Base-by-base conservation (phyloP, 768 basidiomycete species). In the Termitomyces sp. region DNA sequence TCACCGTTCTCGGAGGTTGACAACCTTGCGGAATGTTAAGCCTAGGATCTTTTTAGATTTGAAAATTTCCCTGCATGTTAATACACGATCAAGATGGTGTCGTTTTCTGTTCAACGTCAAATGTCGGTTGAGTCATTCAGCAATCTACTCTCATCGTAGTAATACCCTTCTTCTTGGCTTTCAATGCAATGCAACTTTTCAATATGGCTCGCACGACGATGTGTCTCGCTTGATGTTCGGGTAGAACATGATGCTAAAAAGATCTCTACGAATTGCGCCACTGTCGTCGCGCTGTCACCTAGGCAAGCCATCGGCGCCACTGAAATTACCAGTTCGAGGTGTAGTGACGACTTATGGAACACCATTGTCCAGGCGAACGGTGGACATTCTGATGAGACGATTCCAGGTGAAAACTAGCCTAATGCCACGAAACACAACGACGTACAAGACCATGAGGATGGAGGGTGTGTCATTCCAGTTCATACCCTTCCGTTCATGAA, bases 11-110 rank as follows among this genome's bases (percentile, higher is more conserved):
- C 57, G 10, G 59, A 60, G 41, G 48, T 55, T 32, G 72, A 71
- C 23, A 83, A 86, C 60, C 84, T 80, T 61, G 83, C 80, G 4
- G 79, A 85, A 72, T 79, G 85, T n/a, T 66, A 7, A 52, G 23
- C 42, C n/a, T 27, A 40, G 27, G 25, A 27, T 10, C 3, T 16
- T 25, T 30, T 23, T 16, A 40, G 16, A 43, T 37, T 11, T 48
- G 25, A 28, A 23, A 34, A 8, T n/a, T 44, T 3, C 14, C 10
- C 19, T 32, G 25, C 5, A 72, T 23, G 14, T 55, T 61, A 35
- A 61, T 27, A 3, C 50, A 21, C 63, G 34, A 21, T 7, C 30
- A 32, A 88, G 85, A 87, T 68, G 85, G 86, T 12, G 79, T 81
- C n/a, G 82, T 78, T 2, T 84, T 78, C 66, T 86, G 86, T 59